phyloP scores from a whole-genome alignment of 2,329 filamentous ascomycete species.

The Aspergillus uvarum region DNA sequence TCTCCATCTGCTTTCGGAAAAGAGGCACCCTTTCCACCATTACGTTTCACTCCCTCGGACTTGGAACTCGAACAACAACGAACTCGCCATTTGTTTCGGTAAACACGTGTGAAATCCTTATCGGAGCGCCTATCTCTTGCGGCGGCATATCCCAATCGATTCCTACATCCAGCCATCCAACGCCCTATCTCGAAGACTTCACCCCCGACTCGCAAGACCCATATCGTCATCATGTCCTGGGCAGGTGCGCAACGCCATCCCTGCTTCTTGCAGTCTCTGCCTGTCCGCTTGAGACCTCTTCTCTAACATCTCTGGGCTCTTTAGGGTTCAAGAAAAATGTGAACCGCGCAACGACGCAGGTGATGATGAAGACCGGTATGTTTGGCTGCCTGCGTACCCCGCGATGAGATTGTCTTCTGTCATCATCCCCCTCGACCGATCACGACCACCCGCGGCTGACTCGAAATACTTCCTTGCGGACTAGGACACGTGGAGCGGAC shows the following conservation, averaged over 20 bases:
- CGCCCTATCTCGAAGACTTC: background rate
- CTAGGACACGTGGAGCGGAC: conserved; percentile 95
- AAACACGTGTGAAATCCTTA: background rate
- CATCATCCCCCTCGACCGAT: background rate
- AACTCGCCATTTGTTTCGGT: background rate
- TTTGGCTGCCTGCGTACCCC: conserved; percentile 22
- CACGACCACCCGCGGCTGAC: conserved; percentile 3
- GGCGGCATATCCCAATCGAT: background rate
- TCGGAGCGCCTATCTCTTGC: background rate
- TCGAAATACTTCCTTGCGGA: background rate
- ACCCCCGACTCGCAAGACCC: background rate
- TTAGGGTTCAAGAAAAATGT: conserved; percentile 92
- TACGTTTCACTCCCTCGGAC: too few relatives aligned
- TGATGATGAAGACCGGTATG: conserved; percentile 98
- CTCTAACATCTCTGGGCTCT: conserved; percentile 9
- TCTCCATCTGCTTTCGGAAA: conserved; percentile 6
- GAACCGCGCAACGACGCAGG: conserved; percentile 97
- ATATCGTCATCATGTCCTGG: conserved; percentile 63
- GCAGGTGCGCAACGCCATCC: conserved; percentile 54
- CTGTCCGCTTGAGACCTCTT: background rate
- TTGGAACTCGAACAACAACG: background rate
- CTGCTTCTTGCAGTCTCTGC: background rate
- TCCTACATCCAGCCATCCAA: background rate
- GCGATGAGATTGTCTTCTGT: conserved; percentile 2
- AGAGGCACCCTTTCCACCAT: background rate